Conservation (phyloP, 129 eudicot genomes). For the Lonicera japonica region DNA sequence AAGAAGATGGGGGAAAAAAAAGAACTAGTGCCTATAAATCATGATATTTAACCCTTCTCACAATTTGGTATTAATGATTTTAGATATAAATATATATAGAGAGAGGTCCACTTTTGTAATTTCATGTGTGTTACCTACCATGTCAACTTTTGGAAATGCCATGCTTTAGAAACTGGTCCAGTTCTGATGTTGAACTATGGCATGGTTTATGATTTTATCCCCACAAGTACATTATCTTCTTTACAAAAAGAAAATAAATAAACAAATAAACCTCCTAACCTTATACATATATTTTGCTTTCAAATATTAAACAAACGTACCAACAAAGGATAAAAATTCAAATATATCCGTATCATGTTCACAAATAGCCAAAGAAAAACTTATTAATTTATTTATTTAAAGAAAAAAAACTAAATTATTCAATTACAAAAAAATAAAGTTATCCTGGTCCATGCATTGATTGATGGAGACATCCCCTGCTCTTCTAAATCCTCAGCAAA, state of each 20-base stretch:
- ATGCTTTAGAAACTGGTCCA: constrained; percentile 18
- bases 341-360: constrained; percentile 5
- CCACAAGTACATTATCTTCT: constrained; percentile 16
- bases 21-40: no score
- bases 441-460: constrained; percentile 25
- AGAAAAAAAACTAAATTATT: background rate
- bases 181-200: constrained; percentile 14
- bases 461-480: no score
- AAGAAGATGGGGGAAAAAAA: no score
- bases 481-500: no score
- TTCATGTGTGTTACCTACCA: constrained; percentile 48
- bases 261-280: no score
- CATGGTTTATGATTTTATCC: constrained; percentile 12
- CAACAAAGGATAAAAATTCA: constrained; percentile 6
- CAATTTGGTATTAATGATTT: constrained; percentile 20
- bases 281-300: no score
- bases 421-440: background rate
- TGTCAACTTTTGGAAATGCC: constrained; percentile 30
- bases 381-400: background rate
- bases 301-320: background rate
- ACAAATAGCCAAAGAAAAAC: background rate
- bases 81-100: constrained; percentile 1
- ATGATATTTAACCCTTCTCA: constrained; percentile 5
- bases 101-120: constrained; percentile 38
- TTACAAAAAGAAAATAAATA: no score